Conservation (phyloP, 179 eudicot genomes). For the Beta macrorhiza region DNA sequence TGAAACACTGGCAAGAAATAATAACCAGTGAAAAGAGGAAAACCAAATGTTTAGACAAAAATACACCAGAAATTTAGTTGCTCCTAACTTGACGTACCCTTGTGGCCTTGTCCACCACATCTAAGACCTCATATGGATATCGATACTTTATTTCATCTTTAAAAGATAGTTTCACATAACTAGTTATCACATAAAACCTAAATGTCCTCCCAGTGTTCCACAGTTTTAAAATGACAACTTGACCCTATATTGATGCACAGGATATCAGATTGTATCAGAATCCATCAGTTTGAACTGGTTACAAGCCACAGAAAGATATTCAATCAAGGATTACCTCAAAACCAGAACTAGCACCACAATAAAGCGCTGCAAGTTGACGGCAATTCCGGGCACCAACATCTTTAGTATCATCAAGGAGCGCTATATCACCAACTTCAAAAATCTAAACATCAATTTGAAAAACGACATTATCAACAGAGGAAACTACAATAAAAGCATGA, state of each 20-base stretch:
- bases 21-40: neutral
- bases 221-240: neutral
- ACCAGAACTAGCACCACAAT: conserved; percentile 93
- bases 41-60: neutral
- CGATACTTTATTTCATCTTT: neutral
- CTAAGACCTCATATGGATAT: neutral
- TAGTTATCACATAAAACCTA: neutral
- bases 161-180: neutral
- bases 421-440: conserved; percentile 90
- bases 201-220: neutral
- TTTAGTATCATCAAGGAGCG: conserved; percentile 54
- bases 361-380: conserved; percentile 82
- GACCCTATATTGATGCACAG: neutral
- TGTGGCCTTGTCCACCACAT: neutral
- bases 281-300: neutral
- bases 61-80: neutral
- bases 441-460: conserved; percentile 42
- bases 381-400: conserved; percentile 88
- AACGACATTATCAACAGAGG: conserved; percentile 6
- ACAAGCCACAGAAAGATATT: neutral
- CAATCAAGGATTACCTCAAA: conserved; percentile 66
- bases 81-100: neutral
- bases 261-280: neutral
- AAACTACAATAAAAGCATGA: conserved; percentile 4
- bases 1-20: neutral